These are phyloP conservation scores for Venustampulla echinocandica DNA, from an alignment of 495 filamentous ascomycete species.

Conservation along the genomic window DNA sequence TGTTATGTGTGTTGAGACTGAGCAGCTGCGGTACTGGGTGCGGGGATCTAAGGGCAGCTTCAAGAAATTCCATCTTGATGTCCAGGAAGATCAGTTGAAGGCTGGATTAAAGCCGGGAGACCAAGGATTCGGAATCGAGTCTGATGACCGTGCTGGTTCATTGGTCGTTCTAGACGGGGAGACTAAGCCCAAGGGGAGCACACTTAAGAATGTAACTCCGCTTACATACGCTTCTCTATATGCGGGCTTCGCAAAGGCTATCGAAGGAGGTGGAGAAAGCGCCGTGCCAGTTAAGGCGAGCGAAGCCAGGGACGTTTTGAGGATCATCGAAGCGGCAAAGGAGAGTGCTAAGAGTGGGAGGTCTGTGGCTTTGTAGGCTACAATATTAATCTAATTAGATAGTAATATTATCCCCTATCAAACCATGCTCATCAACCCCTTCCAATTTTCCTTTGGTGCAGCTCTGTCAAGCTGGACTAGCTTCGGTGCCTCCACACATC, in stretches of 20 bases:
- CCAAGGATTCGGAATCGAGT: constrained; percentile 57
- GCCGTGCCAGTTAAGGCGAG: constrained; percentile 60
- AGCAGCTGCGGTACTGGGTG: constrained; percentile 74
- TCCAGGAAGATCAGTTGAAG: constrained; percentile 75
- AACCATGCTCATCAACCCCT: too few species aligned
- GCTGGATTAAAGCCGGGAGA: constrained; percentile 58
- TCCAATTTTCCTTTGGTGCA: too few species aligned
- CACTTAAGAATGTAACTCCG: constrained; percentile 54
- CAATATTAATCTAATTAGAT: too few species aligned
- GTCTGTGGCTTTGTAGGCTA: too few species aligned
- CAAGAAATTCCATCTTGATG: constrained; percentile 70
- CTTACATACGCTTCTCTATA: constrained; percentile 70
- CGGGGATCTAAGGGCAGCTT: constrained; percentile 73
- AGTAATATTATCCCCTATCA: too few species aligned
- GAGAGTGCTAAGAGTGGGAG: constrained; percentile 58
- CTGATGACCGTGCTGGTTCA: constrained; percentile 30
- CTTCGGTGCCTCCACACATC: too few species aligned
- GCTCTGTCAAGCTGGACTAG: too few species aligned
- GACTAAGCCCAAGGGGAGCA: constrained; percentile 31
- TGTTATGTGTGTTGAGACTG: constrained; percentile 59
- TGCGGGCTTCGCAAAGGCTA: constrained; percentile 55
- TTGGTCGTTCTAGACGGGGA: constrained; percentile 33
- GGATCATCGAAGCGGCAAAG: constrained; percentile 62
- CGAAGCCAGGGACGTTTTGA: constrained; percentile 63
- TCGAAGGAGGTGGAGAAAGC: constrained; percentile 48